Evolutionary conservation across 2,329 filamentous ascomycete genomes (phyloP).

Genomic region (Colletotrichum sp.): DNA sequence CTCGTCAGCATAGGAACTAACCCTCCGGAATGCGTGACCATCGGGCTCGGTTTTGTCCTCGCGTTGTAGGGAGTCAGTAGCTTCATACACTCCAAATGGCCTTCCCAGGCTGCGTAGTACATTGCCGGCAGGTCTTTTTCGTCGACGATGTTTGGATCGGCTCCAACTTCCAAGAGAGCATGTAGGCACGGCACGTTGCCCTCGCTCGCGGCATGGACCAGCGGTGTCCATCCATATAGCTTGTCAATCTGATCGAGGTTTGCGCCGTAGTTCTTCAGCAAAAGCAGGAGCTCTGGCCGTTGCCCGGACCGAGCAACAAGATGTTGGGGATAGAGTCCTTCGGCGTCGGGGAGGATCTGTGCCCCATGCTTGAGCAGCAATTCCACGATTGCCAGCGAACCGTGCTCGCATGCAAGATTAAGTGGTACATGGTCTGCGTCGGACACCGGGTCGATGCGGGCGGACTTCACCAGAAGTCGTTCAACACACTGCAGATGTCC

Average conservation of each 20-base stretch:
- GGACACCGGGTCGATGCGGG: slow-evolving; percentile 84
- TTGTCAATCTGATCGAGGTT: slow-evolving; percentile 94
- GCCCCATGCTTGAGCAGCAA: slow-evolving; percentile 83
- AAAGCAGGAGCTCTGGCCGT: slow-evolving; percentile 76
- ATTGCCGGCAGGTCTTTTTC: slow-evolving; percentile 94
- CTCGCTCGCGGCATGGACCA: slow-evolving; percentile 96
- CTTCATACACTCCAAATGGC: slow-evolving; percentile 92
- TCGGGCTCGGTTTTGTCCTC: slow-evolving; percentile 46
- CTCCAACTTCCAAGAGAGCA: slow-evolving; percentile 79
- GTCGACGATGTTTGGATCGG: slow-evolving; percentile 80
- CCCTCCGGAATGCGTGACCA: slow-evolving; percentile 44
- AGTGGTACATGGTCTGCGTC: slow-evolving; percentile 93
- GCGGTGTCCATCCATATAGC: slow-evolving; percentile 94
- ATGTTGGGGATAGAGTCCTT: slow-evolving; percentile 96
- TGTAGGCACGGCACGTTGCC: slow-evolving; percentile 89
- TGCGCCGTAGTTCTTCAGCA: slow-evolving; percentile 85
- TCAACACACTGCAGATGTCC: slow-evolving; percentile 82
- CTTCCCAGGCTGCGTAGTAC: slow-evolving; percentile 99
- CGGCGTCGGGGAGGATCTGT: slow-evolving; percentile 88
- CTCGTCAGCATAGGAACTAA: slow-evolving; percentile 52
- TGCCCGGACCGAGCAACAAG: slow-evolving; percentile 89
- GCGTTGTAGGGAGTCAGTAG: slow-evolving; percentile 71
- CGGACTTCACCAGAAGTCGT: slow-evolving; percentile 75
- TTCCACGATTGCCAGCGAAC: slow-evolving; percentile 82
- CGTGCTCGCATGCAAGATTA: slow-evolving; percentile 94